Base-by-base conservation (phyloP, 2,329 filamentous ascomycete genomes). In the Ceratocystis diversiconidia region DNA sequence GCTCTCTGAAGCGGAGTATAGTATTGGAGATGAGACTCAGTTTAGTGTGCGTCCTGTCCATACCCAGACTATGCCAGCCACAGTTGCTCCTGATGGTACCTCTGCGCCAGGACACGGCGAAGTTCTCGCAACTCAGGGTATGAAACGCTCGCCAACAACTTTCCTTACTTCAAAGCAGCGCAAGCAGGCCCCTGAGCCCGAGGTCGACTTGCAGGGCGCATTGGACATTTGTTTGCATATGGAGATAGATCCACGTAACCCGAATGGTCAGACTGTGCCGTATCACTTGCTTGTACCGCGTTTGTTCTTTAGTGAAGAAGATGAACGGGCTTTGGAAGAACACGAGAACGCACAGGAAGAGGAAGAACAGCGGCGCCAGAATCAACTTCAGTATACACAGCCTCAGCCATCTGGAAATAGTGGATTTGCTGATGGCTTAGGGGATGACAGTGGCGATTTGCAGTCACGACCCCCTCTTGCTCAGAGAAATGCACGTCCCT, bases 171-270 rank as follows among this genome's bases (percentile, higher is more conserved):
- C 78, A 1, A 89, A 86, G 72, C 80, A 86, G 69, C 76, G 81
- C 69, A 80, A 79, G 70, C 55, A 59, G 55, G 80, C 78, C 1
- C 78, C 80, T 50, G 78, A 78, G 19, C 78, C 79, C 55, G 80
- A 82, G 8, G 82, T 97, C 67, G 85, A 96, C 72, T 79, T 96
- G 0, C 84, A 94, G 72, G 88, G 87, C 36, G 91, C 90, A 0
- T 78, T 99, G 8, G 91, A 96, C 69, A 86, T 99, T 44, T 88
- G 85, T 62, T 76, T 99, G 55, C 96, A 96, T 71, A 85, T 96
- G 68, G 94, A 99, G 76, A 85, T 96, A 68, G 91, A 87, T 71
- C 83, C 89, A 57, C 85, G 84, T 69, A 91, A 99, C 71, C 92
- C 94, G 0, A 82, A 88, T 0, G 95, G 94, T 15, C 90, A 90